Evolutionary conservation across 768 basidiomycete genomes (phyloP).

Genomic region (Trametes cubensis): DNA sequence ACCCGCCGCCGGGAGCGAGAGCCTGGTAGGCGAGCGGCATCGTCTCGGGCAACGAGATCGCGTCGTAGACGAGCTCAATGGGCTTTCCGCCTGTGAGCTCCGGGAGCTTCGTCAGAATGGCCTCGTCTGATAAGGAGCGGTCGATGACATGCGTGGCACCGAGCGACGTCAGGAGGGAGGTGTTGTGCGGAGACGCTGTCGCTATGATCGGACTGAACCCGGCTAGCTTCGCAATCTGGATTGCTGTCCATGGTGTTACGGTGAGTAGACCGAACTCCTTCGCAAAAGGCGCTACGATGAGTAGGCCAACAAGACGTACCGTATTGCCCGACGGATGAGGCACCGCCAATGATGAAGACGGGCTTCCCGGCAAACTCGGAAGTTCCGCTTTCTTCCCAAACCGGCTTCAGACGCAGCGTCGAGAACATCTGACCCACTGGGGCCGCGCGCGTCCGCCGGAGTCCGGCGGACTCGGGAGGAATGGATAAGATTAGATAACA

Average conservation of each 20-base stretch:
- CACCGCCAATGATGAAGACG: constrained; percentile 35
- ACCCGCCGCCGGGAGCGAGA: constrained; percentile 30
- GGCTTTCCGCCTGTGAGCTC: constrained; percentile 25
- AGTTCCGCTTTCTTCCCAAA: constrained; percentile 20
- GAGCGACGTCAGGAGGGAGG: constrained; percentile 18
- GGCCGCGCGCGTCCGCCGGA: too few relatives aligned
- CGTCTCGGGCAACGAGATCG: constrained; percentile 26
- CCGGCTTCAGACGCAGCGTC: constrained; percentile 3
- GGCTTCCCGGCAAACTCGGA: constrained; percentile 16
- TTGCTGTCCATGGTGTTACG: constrained; percentile 8
- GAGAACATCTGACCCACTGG: too few relatives aligned
- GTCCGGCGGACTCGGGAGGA: too few relatives aligned
- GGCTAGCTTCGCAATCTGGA: constrained; percentile 29
- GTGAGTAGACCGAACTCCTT: background rate
- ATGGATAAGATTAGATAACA: too few relatives aligned
- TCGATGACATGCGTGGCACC: constrained; percentile 34
- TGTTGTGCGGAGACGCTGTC: constrained; percentile 32
- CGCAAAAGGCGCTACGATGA: background rate
- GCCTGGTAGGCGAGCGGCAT: constrained; percentile 26
- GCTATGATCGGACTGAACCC: constrained; percentile 8
- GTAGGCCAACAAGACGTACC: constrained; percentile 23
- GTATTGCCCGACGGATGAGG: constrained; percentile 35
- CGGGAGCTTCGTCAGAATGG: constrained; percentile 12
- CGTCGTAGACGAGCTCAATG: constrained; percentile 30
- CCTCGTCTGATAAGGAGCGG: constrained; percentile 18